Conservation (phyloP, 2,329 filamentous ascomycete species). For the Juglanconis juglandina region DNA sequence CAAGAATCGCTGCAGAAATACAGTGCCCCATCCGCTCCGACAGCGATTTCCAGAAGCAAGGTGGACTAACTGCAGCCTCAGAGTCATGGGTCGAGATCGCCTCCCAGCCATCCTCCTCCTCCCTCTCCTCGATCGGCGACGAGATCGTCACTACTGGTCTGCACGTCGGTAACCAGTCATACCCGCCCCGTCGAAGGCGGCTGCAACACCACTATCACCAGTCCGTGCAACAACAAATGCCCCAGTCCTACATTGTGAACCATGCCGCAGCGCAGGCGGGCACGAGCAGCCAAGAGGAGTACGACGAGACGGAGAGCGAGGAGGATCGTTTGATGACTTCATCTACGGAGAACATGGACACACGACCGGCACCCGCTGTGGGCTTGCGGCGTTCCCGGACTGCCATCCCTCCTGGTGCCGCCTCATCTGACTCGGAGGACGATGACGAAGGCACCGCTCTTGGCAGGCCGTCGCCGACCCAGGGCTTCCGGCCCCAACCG, state of each 20-base stretch:
- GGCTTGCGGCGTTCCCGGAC: slow-evolving; percentile 31
- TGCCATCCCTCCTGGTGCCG: slow-evolving; percentile 35
- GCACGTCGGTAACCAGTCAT: slow-evolving; percentile 65
- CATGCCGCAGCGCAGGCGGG: slow-evolving; percentile 40
- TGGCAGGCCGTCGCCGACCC: slow-evolving; percentile 54
- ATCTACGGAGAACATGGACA: slow-evolving; percentile 51
- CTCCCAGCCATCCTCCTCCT: slow-evolving; percentile 90
- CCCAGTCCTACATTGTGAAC: slow-evolving; percentile 33
- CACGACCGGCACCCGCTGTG: slow-evolving; percentile 17
- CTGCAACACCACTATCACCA: slow-evolving; percentile 38
- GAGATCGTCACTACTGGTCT: slow-evolving; percentile 90
- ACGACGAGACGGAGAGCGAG: slow-evolving; percentile 89
- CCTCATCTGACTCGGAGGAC: slow-evolving; percentile 39
- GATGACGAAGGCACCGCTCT: slow-evolving; percentile 82
- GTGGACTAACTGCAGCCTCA: slow-evolving; percentile 38
- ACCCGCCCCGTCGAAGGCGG: slow-evolving; percentile 57
- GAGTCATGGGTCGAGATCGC: slow-evolving; percentile 97
- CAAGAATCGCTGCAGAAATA: not conserved
- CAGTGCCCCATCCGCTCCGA: not conserved
- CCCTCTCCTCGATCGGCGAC: slow-evolving; percentile 78
- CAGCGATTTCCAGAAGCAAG: not conserved
- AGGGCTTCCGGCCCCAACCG: slow-evolving; percentile 76
- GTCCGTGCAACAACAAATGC: slow-evolving; percentile 31
- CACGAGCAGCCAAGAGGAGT: slow-evolving; percentile 86
- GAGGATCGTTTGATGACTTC: slow-evolving; percentile 66